Evolutionary conservation across 2,329 filamentous ascomycete genomes (phyloP).

Genomic region (Gnomoniopsis smithogilvyi): DNA sequence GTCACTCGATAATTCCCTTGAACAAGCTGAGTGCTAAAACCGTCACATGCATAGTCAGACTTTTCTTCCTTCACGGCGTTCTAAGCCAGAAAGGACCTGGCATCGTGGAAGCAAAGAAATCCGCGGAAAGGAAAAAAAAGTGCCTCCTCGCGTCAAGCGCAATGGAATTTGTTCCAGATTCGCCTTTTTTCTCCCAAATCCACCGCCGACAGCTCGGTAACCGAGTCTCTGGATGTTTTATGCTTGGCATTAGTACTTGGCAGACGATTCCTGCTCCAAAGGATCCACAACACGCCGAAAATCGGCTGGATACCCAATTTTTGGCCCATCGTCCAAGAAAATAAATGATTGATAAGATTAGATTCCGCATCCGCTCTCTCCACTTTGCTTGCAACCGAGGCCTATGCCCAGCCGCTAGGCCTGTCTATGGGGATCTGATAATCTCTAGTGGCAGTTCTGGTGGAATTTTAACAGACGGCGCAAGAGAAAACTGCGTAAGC

Average conservation of each 20-base stretch:
- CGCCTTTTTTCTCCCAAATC: background rate
- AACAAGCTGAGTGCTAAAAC: too few species aligned
- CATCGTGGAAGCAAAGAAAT: too few species aligned
- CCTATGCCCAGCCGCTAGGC: background rate
- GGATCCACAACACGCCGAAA: background rate
- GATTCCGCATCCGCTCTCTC: background rate
- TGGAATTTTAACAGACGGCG: background rate
- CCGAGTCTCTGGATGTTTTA: too few species aligned
- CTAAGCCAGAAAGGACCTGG: too few species aligned
- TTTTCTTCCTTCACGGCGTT: too few species aligned
- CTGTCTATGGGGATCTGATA: background rate
- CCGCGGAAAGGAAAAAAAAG: too few species aligned
- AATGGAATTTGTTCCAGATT: background rate
- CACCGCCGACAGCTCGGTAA: too few species aligned
- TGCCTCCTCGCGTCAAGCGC: too few species aligned
- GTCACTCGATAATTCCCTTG: too few species aligned
- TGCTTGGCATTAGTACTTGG: background rate
- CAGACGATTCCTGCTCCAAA: background rate
- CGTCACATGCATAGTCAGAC: too few species aligned
- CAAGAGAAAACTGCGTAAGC: background rate
- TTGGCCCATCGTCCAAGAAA: background rate
- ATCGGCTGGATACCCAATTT: background rate
- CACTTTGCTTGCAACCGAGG: background rate
- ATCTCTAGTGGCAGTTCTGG: background rate
- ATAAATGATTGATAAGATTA: conserved; percentile 11